Evolutionary conservation across 83 land plant genomes (phyloP).

Genomic region (Larix sibirica): DNA sequence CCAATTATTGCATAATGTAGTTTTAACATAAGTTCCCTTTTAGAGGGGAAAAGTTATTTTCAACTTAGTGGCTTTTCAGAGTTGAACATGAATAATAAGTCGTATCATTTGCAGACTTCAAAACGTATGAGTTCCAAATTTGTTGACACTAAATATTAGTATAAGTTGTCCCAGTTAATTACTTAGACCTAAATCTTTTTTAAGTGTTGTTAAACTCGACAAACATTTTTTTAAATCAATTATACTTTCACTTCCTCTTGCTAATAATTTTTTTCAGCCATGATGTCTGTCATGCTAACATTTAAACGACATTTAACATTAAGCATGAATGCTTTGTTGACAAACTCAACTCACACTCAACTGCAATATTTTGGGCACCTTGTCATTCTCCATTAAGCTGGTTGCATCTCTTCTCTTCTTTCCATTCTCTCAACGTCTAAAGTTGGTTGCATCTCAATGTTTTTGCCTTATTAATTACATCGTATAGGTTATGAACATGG

Average conservation of each 20-base stretch:
- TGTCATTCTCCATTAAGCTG: background rate
- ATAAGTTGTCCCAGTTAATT: background rate
- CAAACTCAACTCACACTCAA: too few species aligned
- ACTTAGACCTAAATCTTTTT: background rate
- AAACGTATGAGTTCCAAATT: background rate
- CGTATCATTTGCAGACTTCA: background rate
- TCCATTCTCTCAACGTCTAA: too few species aligned
- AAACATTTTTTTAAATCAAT: background rate
- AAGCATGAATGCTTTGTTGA: too few species aligned
- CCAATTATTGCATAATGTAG: constrained; percentile 3
- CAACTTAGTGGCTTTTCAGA: background rate
- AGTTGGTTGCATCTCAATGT: too few species aligned
- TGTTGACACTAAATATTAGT: background rate
- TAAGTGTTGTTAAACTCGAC: background rate
- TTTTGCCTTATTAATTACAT: too few species aligned
- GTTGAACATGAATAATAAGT: background rate
- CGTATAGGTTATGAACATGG: too few species aligned
- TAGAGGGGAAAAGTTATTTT: background rate
- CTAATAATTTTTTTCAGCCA: too few species aligned
- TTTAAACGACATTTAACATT: too few species aligned
- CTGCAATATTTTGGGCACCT: background rate
- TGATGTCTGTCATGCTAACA: too few species aligned
- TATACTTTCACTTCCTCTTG: background rate
- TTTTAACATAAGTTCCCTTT: background rate
- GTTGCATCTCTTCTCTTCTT: too few species aligned